phyloP scores from a whole-genome alignment of 2,329 filamentous ascomycete species.

The Paracoccidioides lutzii region DNA sequence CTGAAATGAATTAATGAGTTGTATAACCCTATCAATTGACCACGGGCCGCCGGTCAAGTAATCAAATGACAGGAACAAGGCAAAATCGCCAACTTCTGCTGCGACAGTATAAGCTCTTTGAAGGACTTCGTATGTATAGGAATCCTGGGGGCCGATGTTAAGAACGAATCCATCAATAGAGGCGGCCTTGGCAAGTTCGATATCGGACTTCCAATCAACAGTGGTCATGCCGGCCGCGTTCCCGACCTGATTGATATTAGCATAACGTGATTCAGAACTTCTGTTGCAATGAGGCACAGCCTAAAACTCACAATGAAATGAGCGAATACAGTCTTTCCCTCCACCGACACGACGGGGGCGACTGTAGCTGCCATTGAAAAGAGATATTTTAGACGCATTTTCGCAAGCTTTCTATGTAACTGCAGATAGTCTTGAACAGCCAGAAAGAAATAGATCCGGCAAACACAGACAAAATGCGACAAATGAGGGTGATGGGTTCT shows the following conservation, averaged over 20 bases:
- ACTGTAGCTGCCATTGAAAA: constrained; percentile 7
- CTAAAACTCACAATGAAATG: constrained; percentile 22
- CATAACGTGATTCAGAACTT: constrained; percentile 18
- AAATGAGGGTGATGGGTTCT: background rate
- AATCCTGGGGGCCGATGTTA: constrained; percentile 22
- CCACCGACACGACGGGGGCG: constrained; percentile 6
- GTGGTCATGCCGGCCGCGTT: constrained; percentile 9
- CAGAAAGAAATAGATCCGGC: background rate
- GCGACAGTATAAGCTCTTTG: constrained; percentile 20
- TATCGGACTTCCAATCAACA: constrained; percentile 12
- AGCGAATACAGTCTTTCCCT: constrained; percentile 21
- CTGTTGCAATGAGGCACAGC: background rate
- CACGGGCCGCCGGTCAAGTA: constrained; percentile 24
- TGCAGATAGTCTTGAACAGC: background rate
- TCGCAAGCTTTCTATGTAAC: background rate
- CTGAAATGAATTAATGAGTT: constrained; percentile 18
- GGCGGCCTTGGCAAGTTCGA: constrained; percentile 10
- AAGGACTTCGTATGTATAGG: constrained; percentile 19
- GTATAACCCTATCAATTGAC: constrained; percentile 17
- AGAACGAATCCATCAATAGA: constrained; percentile 14
- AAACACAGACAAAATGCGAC: background rate
- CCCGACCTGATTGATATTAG: constrained; percentile 14
- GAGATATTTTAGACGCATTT: constrained; percentile 11
- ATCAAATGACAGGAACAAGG: constrained; percentile 28
- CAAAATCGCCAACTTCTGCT: constrained; percentile 19